Evolutionary conservation across 2,329 filamentous ascomycete species (phyloP).

Genomic region (Clonostachys rosea): DNA sequence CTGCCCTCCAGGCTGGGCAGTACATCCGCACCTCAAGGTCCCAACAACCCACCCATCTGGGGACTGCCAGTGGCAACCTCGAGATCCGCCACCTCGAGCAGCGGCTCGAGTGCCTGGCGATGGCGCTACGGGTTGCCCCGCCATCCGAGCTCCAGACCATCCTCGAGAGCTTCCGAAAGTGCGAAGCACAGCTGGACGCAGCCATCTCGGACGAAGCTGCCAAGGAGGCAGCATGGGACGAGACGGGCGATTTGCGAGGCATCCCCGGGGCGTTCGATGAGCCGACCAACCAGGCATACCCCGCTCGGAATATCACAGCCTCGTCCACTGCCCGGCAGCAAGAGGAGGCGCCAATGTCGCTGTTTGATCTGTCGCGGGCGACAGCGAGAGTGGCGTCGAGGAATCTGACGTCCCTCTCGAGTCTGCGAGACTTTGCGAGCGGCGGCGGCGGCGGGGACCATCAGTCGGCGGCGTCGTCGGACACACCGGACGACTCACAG

Average conservation of each 20-base stretch:
- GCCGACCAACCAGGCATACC: constrained; percentile 14
- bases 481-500: constrained; percentile 15
- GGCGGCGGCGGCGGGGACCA: background rate
- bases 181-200: constrained; percentile 71
- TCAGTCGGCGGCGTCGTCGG: background rate
- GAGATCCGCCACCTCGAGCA: constrained; percentile 73
- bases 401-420: constrained; percentile 52
- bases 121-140: constrained; percentile 71
- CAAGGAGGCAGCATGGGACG: constrained; percentile 67
- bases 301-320: constrained; percentile 23
- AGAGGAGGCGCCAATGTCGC: constrained; percentile 58
- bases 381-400: constrained; percentile 54
- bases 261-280: constrained; percentile 50
- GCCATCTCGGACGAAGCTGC: constrained; percentile 63
- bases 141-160: constrained; percentile 67
- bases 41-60: constrained; percentile 51
- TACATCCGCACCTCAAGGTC: constrained; percentile 56
- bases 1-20: constrained; percentile 73
- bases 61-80: constrained; percentile 53
- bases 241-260: constrained; percentile 52
- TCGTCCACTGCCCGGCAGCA: constrained; percentile 25
- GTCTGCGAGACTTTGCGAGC: constrained; percentile 30
- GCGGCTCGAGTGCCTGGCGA: constrained; percentile 73
- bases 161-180: constrained; percentile 68
- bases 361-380: constrained; percentile 60